Evolutionary conservation across 116 monocot species (phyloP), one percentile per base, ranked within the genome.

Genomic region (Phalaenopsis hybrid): DNA sequence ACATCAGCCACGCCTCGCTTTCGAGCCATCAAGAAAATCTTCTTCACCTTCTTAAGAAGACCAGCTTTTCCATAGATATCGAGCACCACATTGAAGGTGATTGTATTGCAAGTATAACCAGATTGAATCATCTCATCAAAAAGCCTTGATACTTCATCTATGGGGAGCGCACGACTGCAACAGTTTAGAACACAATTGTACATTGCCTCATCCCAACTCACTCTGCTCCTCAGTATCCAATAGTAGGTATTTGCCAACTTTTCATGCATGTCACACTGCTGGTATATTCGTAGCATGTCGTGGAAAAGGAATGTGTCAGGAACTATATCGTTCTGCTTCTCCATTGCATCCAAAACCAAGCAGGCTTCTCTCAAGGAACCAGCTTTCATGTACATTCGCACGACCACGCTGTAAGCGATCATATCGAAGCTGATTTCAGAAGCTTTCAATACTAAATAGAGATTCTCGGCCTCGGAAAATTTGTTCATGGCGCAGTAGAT

Each of bases 101-200:
- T 86, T 0, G 88, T 89, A 72, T 82, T 93, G 28, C 92, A 81
- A 70, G 86, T 31, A 85, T 86, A 88, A 33, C 93, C 91, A 46
- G 41, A 50, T 45, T 80, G 83, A 20, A 90, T 58, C 97, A 97
- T 97, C 79, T 94, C 93, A 57, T 97, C 87, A 68, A 94, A 94
- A 70, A 97, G 85, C 51, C 90, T 87, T 17, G 94, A 97, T 46
- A 97, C 67, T 79, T 97, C 97, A 82, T 97, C 94, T 50, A 97
- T 91, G 10, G 92, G 94, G 59, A 97, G 82, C 1, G 92, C 94
- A 81, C 70, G 88, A 2, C 90, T 94, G 63, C 97, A 97, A 46
- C 97, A 97, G 80, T 94, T 97, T 85, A 97, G 90, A 23, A 94
- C 81, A 69, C 97, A 97, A 80, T 91, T 93, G 70, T 94, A 94